A percentile compares a stretch with the other conserved stretches of the same genome.
phyloP scores from a whole-genome alignment of 1,284 basidiomycete species.

The Cerrena zonata region DNA sequence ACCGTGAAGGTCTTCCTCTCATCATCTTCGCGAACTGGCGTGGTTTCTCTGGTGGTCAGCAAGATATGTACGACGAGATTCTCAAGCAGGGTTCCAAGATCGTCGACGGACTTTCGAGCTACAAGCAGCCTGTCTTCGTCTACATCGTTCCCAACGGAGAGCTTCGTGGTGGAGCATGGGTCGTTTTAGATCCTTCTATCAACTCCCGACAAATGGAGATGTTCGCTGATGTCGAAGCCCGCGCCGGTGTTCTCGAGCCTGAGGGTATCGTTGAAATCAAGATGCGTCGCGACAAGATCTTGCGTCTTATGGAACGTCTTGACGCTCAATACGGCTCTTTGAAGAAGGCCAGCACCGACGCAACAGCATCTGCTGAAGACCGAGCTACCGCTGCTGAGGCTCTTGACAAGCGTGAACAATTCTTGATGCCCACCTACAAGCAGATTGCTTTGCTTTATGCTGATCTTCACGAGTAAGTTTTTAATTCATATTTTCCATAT shows the following conservation, averaged over 20 bases:
- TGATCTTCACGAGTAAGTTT: conserved; percentile 86
- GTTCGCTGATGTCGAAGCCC: conserved; percentile 93
- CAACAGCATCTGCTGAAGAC: conserved; percentile 67
- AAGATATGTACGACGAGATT: conserved; percentile 96
- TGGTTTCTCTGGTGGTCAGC: conserved; percentile 98
- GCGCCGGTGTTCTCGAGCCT: conserved; percentile 95
- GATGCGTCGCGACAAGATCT: conserved; percentile 86
- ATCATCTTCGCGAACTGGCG: conserved; percentile 99
- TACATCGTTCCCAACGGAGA: conserved; percentile 99
- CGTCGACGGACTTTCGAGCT: conserved; percentile 93
- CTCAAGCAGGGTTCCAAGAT: conserved; percentile 95
- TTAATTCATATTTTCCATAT: neutral
- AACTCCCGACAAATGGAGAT: conserved; percentile 98
- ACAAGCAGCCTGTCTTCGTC: conserved; percentile 98
- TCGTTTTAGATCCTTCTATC: conserved; percentile 96
- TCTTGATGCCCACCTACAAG: conserved; percentile 86
- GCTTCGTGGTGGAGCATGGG: conserved; percentile 98
- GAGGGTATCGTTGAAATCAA: conserved; percentile 96
- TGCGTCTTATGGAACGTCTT: conserved; percentile 89
- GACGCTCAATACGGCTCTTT: conserved; percentile 80
- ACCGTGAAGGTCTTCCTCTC: conserved; percentile 91
- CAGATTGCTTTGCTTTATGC: conserved; percentile 92
- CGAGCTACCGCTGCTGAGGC: conserved; percentile 64
- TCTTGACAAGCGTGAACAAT: conserved; percentile 74
- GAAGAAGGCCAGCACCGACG: conserved; percentile 76